Evolutionary conservation across 2,329 filamentous ascomycete genomes (phyloP).

Genomic region (Hymenoscyphus repandus): DNA sequence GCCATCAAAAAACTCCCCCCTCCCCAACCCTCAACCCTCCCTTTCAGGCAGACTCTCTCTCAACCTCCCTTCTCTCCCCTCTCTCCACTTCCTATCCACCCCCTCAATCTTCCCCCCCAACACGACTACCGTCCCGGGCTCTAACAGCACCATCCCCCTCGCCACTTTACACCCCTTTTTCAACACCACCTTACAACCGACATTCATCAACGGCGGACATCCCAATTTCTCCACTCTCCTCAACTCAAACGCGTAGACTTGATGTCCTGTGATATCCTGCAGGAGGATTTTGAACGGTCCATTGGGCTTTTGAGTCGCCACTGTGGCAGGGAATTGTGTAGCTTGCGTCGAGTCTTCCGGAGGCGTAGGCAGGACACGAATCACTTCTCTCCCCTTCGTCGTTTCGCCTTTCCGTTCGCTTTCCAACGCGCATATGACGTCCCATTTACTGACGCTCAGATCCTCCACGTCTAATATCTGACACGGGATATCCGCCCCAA

Average conservation of each 20-base stretch:
- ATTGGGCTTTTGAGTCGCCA: too few relatives aligned
- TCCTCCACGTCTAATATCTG: constrained; percentile 88
- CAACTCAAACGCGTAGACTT: constrained; percentile 69
- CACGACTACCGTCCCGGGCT: constrained; percentile 60
- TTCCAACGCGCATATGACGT: constrained; percentile 79
- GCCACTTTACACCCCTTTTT: constrained; percentile 61
- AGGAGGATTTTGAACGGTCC: constrained; percentile 74
- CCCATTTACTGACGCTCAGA: constrained; percentile 73
- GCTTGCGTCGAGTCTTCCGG: constrained; percentile 28
- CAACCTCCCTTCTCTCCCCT: constrained; percentile 64
- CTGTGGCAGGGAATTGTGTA: constrained; percentile 23
- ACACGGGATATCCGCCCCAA: constrained; percentile 62
- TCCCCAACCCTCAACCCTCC: neutral
- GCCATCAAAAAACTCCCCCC: too few relatives aligned
- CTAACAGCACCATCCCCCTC: constrained; percentile 73
- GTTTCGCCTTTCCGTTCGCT: constrained; percentile 67
- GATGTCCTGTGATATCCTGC: constrained; percentile 70
- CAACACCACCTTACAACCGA: constrained; percentile 79
- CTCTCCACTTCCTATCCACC: constrained; percentile 73
- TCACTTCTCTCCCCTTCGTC: constrained; percentile 72
- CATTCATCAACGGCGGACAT: constrained; percentile 52
- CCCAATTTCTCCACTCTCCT: constrained; percentile 59
- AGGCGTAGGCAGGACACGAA: constrained; percentile 58
- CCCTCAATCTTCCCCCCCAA: constrained; percentile 84
- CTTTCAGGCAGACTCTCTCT: constrained; percentile 49